Evolutionary conservation across 371 early-diverging fungal genomes (phyloP), one percentile per base, ranked within the genome.

Genomic region (Mortierella sp.): DNA sequence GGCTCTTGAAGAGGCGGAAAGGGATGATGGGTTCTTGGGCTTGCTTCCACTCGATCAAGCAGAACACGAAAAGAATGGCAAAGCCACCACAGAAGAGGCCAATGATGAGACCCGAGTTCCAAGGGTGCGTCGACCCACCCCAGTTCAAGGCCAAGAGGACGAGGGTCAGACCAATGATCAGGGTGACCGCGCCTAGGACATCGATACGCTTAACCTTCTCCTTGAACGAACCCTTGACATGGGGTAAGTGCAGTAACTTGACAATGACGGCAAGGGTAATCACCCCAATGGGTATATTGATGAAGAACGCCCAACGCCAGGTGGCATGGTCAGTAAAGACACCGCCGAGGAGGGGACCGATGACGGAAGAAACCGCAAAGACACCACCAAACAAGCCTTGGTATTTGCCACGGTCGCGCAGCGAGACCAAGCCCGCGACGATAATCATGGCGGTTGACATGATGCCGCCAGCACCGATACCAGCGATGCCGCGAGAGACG

Each of bases 261-360:
- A 82, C 48, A 46, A 90, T 76, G 24, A 88, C 78, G 21, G 78
- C 32, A 60, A 90, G 14, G 27, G 89, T 83, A 71, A 91, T 51
- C 49, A 70, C 85, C 35, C 92, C 92, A 71, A 92, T 63, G 51
- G 92, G 92, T 7, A 92, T 65, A 84, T 91, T 90, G 49, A 92
- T 88, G 58, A 76, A 91, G 74, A 94, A 94, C 58, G 91, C 92
- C 93, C 93, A 95, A 24, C 94, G 91, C 96, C 95, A 95, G 3
- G 84, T 84, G 58, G 90, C 87, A 54, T 90, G 79, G 70, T 91
- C 91, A 0, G 90, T 89, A 48, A 95, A 93, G 3, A 90, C 91
- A 65, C 95, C 95, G 43, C 95, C 95, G 86, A 91, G 43, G 27
- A 93, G 82, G 8, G 95, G 95, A 4, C 95, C 95, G 35, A 93